Conservation (phyloP, 2,329 filamentous ascomycete genomes). For the Hypoxylon sp. region DNA sequence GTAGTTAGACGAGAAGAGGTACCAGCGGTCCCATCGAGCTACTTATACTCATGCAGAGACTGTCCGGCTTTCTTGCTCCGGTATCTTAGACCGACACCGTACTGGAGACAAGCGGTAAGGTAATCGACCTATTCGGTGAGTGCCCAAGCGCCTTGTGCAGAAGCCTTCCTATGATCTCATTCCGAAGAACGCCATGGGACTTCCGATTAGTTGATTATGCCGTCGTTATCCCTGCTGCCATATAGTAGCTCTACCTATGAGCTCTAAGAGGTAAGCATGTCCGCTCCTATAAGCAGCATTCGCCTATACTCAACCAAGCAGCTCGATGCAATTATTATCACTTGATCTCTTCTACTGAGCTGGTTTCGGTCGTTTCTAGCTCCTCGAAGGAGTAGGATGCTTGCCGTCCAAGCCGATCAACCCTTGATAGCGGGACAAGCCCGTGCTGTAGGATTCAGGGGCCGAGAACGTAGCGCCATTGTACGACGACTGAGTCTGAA, state of each 20-base stretch:
- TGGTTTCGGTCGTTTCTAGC: neutral
- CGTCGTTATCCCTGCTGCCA: neutral
- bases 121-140: neutral
- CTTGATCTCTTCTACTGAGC: neutral
- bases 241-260: neutral
- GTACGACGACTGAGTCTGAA: neutral
- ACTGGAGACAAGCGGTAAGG: neutral
- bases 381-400: neutral
- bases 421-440: neutral
- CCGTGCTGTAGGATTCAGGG: neutral
- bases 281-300: neutral
- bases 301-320: constrained; percentile 11
- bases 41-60: constrained; percentile 12
- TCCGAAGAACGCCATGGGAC: neutral
- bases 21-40: neutral
- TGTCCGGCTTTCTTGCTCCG: neutral
- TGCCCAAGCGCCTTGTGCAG: neutral
- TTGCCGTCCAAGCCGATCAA: neutral
- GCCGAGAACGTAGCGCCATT: neutral
- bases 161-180: neutral
- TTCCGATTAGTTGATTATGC: neutral
- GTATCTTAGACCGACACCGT: neutral
- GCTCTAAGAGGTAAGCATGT: neutral
- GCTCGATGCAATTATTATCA: neutral
- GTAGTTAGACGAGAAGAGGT: neutral